Base-by-base conservation (phyloP, 2,329 filamentous ascomycete genomes). In the Fusarium lateritium region DNA sequence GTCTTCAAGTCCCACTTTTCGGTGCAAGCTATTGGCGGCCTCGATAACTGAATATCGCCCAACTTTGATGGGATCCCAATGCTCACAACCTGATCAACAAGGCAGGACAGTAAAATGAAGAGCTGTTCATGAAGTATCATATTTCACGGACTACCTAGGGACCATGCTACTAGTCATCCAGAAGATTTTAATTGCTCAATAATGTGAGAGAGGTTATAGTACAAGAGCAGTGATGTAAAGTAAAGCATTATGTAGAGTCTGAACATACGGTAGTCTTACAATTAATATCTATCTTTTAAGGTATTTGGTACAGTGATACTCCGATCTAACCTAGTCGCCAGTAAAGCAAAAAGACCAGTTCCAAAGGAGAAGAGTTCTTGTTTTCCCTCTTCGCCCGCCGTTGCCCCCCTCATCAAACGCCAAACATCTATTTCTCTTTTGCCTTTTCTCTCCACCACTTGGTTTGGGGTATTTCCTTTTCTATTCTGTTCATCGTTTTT, bases 41-140 rank as follows among this genome's bases (percentile, higher is more conserved):
- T 76, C 75, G 74, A 69, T 77, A 77, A 76, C 56, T 76, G 65
- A 77, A 77, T 77, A 67, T 55, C 26, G 14, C 50, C 45, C 43
- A 63, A 53, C 53, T 42, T 39, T 45, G 15, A n/a, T n/a, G 7
- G 17, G 17, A 31, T 28, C 34, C 46, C 47, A 33, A 33, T 19
- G 34, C 17, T 13, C 14, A 22, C 10, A 64, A 44, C 4, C 24
- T 26, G 10, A 17, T 26, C 19, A 7, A n/a, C 6, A 7, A 3
- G 6, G n/a, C 28, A 47, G 33, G 15, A 21, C 15, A 24, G 4
- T 9, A 21, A 3, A 7, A 31, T 31, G 7, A 19, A 26, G 4
- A 22, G 19, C 2, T 31, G 3, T 31, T 31, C 10, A 31, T 31
- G 13, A 8, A 28, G 3, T 8, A 28, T 26, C 10, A 28, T 5